Base-by-base conservation (phyloP, 2,329 filamentous ascomycete species). In the Madurella mycetomatis region DNA sequence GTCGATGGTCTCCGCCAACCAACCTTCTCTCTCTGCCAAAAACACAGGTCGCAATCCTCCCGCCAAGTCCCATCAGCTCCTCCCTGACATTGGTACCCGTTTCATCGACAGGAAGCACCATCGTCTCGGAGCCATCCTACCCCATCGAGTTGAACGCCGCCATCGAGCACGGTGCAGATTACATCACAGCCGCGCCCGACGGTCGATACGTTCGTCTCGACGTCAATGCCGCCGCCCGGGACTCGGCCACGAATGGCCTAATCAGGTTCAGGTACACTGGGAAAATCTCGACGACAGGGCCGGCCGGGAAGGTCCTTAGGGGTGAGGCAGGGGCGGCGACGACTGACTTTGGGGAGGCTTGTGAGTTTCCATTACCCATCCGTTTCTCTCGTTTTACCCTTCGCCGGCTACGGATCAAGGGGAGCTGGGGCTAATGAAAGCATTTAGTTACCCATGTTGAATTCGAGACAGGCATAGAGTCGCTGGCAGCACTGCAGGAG, bases 161-260 rank as follows among this genome's bases (percentile, higher is more conserved):
- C 30, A 69, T 74, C 54, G 47, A 69, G 44, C 70, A 73, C 56
- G 73, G 73, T 54, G 67, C 66, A 45, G 73, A 76, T 64, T 74
- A 66, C 64, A 72, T 76, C 62, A 69, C 67, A 53, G 62, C 65
- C 40, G 71, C 73, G 56, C 67, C 69, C 13, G 64, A 67, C 54
- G 69, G 69, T 30, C 55, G 60, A 16, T 64, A 70, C 56, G 62
- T 70, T 40, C 68, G 72, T n/a, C 69, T 76, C 37, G 70, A 73
- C 37, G 73, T 76, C 47, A 67, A 67, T 52, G 67, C 66, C 56
- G 49, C 70, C 1, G 57, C 70, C 47, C 69, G 69, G 52, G 69
- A 74, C 49, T 60, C 62, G 41, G 32, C 25, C 31, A 66, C 62
- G 31, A 67, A 65, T 18, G 67, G 63, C 4, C 19, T 68, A 5